Base-by-base conservation (phyloP, 345 rosid species). In the Cochlearia excelsa region DNA sequence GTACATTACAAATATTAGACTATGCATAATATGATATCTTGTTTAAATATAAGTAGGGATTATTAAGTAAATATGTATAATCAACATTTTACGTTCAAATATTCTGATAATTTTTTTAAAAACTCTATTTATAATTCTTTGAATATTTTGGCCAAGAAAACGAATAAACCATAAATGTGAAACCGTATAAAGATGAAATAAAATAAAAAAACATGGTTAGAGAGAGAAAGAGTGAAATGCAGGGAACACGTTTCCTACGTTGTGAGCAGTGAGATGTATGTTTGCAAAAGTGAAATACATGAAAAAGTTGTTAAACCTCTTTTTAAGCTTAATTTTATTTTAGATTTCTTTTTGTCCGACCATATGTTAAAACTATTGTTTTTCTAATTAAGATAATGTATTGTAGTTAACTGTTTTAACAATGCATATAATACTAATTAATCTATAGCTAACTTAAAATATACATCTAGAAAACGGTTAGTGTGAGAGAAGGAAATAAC, bases 171-270 rank as follows among this genome's bases (percentile, higher is more conserved):
- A 16, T 16, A 40, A 54, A 61, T 47, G 67, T 54, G 68, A 55
- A 69, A 59, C 45, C 66, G 37, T 45, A 59, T 43, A 35, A 53
- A 47, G 51, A 61, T 39, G 40, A 8, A 51, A 23, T 3, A 26
- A 42, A 50, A 51, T 39, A 39, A 37, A 35, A 51, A 16, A 61
- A 48, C 9, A 45, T 26, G 30, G 56, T 39, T 6, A 23, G 67
- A 54, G 39, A 61, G 56, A 61, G 45, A 47, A 40, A 54, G 67
- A 40, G 67, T 39, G 46, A 40, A 46, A 38, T 46, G 38, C 41
- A 67, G 60, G 67, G 73, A 68, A 61, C 73, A 68, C 73, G 73
- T 68, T 68, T 69, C 74, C 68, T 62, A 69, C 63, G 68, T 69
- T 55, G 73, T 61, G 67, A 54, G 73, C 73, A 69, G 73, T 54